Evolutionary conservation across 176 grass and related monocot species (phyloP).

Genomic region (Ensete glaucum): DNA sequence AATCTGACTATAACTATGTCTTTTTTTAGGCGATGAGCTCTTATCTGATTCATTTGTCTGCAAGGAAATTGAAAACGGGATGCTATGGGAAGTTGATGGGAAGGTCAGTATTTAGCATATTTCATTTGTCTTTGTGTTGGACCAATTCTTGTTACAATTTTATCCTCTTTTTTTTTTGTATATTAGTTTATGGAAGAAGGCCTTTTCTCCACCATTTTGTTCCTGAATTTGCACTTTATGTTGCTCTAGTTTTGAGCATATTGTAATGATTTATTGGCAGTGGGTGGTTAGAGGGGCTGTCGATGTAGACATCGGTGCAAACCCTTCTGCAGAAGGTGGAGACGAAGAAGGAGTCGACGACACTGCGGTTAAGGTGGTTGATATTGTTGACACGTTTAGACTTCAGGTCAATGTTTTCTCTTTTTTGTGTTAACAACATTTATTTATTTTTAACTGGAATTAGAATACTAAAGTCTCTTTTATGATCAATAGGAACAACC

Average conservation of each 20-base stretch:
- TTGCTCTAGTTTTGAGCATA: neutral
- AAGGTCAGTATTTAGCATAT: neutral
- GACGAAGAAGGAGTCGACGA: constrained; percentile 80
- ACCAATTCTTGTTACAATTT: neutral
- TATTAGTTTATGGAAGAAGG: neutral
- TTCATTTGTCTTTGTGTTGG: neutral
- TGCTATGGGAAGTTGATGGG: constrained; percentile 8
- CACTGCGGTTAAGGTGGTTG: constrained; percentile 53
- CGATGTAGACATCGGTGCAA: constrained; percentile 85
- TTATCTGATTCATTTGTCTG: neutral
- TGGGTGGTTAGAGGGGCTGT: constrained; percentile 68
- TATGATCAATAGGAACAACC: constrained; percentile 64
- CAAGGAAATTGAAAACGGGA: constrained; percentile 16
- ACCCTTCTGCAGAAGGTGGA: constrained; percentile 73
- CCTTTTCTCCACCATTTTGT: neutral
- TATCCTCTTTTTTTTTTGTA: neutral
- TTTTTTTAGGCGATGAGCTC: neutral
- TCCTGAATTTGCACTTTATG: neutral
- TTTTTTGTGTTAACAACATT: neutral
- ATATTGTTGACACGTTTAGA: constrained; percentile 87
- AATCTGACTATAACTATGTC: neutral
- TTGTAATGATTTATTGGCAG: constrained; percentile 25
- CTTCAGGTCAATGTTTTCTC: constrained; percentile 47
- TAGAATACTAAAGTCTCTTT: neutral
- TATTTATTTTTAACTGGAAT: neutral